phyloP scores from a whole-genome alignment of 2,329 filamentous ascomycete genomes.

The Ophiostoma angusticollis region DNA sequence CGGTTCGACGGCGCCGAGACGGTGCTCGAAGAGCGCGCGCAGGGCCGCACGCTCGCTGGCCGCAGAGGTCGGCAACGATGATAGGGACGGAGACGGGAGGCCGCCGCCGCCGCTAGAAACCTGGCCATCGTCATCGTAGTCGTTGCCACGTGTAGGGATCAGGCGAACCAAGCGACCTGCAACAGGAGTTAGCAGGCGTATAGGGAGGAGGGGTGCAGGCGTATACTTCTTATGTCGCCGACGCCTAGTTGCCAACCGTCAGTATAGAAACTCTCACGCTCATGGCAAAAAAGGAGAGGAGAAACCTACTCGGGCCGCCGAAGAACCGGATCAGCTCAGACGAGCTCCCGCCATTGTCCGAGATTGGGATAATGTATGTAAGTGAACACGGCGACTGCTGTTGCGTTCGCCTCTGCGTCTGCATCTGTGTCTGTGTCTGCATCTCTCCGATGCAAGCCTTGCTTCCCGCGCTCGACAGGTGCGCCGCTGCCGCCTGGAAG shows the following conservation, averaged over 20 bases:
- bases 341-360: constrained; percentile 88
- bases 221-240: constrained; percentile 64
- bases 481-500: constrained; percentile 46
- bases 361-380: constrained; percentile 86
- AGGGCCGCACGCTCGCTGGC: constrained; percentile 59
- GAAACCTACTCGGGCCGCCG: constrained; percentile 64
- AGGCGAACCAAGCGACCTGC: constrained; percentile 83
- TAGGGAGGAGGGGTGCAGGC: neutral
- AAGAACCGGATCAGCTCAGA: constrained; percentile 91
- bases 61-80: too few relatives aligned
- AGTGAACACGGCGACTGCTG: constrained; percentile 46
- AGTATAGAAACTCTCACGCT: neutral
- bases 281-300: neutral
- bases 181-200: constrained; percentile 1
- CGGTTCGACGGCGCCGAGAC: constrained; percentile 49
- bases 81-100: too few relatives aligned
- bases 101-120: neutral
- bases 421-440: too few relatives aligned
- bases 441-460: neutral
- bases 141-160: constrained; percentile 50
- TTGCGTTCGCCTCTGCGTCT: constrained; percentile 26
- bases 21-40: constrained; percentile 76
- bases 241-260: constrained; percentile 23
- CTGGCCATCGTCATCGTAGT: constrained; percentile 12
- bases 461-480: constrained; percentile 19